Conservation (phyloP, 371 early-diverging fungal genomes). For the Rhizomucor pusillus region DNA sequence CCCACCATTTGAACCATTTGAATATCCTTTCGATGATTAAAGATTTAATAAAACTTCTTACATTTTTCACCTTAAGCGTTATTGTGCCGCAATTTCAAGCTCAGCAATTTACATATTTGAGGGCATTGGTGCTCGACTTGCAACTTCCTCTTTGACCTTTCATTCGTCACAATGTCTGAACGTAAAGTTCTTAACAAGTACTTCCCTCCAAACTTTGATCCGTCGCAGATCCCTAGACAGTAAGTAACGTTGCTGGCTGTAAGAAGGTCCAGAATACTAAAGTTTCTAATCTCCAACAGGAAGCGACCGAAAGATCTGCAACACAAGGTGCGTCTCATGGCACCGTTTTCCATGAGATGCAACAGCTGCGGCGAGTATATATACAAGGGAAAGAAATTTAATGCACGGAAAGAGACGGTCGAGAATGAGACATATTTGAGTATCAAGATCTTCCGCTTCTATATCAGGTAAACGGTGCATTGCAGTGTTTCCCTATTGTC, state of each 20-base stretch:
- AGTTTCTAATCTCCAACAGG: constrained; percentile 51
- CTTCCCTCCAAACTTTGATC: constrained; percentile 95
- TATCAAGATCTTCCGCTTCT: constrained; percentile 93
- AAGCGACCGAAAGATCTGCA: constrained; percentile 79
- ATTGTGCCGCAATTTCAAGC: too few species aligned
- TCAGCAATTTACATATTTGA: too few species aligned
- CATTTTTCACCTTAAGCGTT: too few species aligned
- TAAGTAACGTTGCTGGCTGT: constrained; percentile 17
- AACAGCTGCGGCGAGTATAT: constrained; percentile 94
- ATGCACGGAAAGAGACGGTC: constrained; percentile 90
- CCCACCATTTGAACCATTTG: constrained; percentile 84
- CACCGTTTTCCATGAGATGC: constrained; percentile 98
- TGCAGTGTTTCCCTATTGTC: background rate
- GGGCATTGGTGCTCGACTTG: too few species aligned
- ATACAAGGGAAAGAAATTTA: constrained; percentile 96
- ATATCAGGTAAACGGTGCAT: constrained; percentile 60
- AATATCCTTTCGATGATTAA: constrained; percentile 75
- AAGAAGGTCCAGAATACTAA: background rate
- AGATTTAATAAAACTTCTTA: too few species aligned
- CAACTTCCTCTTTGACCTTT: background rate
- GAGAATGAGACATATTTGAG: constrained; percentile 81
- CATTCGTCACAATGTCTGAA: constrained; percentile 62
- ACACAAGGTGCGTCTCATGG: constrained; percentile 94
- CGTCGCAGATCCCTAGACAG: constrained; percentile 54
- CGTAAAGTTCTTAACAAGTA: constrained; percentile 92